Evolutionary conservation across 225 moss, liverwort and hornwort genomes (phyloP).

Genomic region (Rhytidiadelphus loreus): DNA sequence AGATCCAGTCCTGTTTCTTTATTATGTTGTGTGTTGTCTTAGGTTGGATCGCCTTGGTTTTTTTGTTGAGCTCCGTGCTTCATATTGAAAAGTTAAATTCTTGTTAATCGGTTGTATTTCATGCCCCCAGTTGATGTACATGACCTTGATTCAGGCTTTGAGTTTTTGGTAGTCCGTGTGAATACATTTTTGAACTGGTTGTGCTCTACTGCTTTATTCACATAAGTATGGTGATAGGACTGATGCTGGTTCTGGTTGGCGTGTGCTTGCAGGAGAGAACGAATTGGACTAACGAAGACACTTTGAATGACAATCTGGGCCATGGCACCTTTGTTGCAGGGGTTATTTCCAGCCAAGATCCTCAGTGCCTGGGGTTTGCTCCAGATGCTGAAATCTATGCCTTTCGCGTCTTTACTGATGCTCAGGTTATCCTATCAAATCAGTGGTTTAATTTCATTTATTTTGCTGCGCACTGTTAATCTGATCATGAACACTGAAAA

Average conservation of each 20-base stretch:
- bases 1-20: background rate
- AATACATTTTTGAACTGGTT: background rate
- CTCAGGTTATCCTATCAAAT: conserved; percentile 52
- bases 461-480: background rate
- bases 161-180: background rate
- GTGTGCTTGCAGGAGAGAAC: conserved; percentile 69
- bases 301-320: conserved; percentile 92
- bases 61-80: background rate
- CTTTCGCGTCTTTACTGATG: conserved; percentile 96
- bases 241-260: conserved; percentile 14
- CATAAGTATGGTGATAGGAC: conserved; percentile 28
- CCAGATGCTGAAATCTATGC: conserved; percentile 94
- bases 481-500: background rate
- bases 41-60: background rate
- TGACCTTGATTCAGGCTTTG: background rate
- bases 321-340: conserved; percentile 98
- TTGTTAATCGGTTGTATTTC: background rate
- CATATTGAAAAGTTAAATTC: background rate
- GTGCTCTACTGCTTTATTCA: background rate
- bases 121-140: background rate
- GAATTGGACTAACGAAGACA: conserved; percentile 95
- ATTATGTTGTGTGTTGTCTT: background rate
- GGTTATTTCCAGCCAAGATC: conserved; percentile 92
- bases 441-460: background rate
- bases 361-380: conserved; percentile 90